phyloP scores from a whole-genome alignment of 208 protist genomes.

The Wallacemonas sp. region DNA sequence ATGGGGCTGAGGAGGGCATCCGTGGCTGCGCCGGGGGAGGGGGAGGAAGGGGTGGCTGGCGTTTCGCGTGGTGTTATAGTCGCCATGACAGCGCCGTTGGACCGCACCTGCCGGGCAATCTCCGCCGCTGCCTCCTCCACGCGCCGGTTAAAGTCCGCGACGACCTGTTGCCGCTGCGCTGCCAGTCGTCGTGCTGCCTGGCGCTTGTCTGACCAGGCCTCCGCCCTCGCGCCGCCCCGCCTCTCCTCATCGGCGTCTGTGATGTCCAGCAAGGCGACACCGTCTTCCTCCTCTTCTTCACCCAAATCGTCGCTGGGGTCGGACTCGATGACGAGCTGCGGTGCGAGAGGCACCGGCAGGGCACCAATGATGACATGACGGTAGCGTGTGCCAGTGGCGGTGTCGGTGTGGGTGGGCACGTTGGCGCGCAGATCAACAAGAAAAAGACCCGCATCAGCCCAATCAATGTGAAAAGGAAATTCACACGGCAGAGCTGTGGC shows the following conservation, averaged over 20 bases:
- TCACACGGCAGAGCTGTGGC: no score
- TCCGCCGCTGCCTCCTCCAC: constrained; percentile 46
- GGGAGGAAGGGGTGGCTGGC: not conserved
- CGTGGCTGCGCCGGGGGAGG: not conserved
- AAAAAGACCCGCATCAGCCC: constrained; percentile 46
- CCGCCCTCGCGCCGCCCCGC: no score
- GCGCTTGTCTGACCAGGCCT: no score
- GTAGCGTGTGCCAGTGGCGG: not conserved
- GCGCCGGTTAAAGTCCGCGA: constrained; percentile 24
- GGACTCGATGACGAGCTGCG: not conserved
- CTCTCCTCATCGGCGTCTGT: not conserved
- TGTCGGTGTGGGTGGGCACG: not conserved
- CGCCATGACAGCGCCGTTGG: constrained; percentile 39
- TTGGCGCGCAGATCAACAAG: constrained; percentile 49
- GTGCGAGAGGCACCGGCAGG: constrained; percentile 34
- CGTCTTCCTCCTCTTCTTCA: not conserved
- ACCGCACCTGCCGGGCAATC: constrained; percentile 35
- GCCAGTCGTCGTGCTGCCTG: not conserved
- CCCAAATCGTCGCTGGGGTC: no score
- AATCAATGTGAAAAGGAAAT: constrained; percentile 14
- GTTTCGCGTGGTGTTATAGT: constrained; percentile 23
- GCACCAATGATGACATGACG: constrained; percentile 49
- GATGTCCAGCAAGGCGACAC: not conserved
- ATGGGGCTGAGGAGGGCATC: constrained; percentile 21
- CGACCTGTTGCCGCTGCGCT: constrained; percentile 24